Percentiles rank a stretch among this genome's conserved stretches.
These are phyloP conservation scores for Xylariaceae sp. DNA, from an alignment of 2,329 filamentous ascomycete genomes.

Conservation along the genomic window DNA sequence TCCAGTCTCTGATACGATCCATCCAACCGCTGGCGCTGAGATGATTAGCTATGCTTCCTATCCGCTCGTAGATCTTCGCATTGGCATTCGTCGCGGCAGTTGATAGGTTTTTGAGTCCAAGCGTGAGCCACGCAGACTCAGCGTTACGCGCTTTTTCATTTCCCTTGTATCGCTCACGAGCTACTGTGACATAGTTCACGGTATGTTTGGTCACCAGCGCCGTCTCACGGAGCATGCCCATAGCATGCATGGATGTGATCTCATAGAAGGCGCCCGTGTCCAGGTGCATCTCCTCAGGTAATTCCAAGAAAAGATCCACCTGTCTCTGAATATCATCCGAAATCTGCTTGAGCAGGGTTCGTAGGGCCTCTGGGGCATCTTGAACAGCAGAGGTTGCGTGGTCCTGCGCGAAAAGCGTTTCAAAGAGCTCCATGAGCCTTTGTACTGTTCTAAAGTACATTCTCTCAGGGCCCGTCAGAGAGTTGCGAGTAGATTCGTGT, in stretches of 20 bases:
- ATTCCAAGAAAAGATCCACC: constrained; percentile 10
- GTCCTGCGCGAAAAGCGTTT: constrained; percentile 8
- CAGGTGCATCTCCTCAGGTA: constrained; percentile 10
- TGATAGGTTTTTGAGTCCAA: constrained; percentile 29
- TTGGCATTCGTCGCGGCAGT: constrained; percentile 19
- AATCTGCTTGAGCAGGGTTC: constrained; percentile 1
- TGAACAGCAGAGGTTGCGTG: constrained; percentile 2
- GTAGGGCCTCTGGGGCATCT: constrained; percentile 4
- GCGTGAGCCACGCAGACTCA: constrained; percentile 29
- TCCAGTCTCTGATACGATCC: constrained; percentile 32
- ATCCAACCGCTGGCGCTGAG: constrained; percentile 33
- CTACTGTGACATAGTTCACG: constrained; percentile 23
- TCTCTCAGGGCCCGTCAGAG: constrained; percentile 15
- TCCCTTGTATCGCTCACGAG: constrained; percentile 29
- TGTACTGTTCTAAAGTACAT: constrained; percentile 17
- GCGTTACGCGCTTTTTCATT: constrained; percentile 29
- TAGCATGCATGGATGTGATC: constrained; percentile 30
- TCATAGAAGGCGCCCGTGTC: constrained; percentile 21
- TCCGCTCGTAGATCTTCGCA: constrained; percentile 24
- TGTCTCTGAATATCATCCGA: constrained; percentile 12
- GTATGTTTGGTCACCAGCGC: constrained; percentile 29
- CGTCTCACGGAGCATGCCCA: constrained; percentile 34
- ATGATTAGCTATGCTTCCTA: constrained; percentile 28
- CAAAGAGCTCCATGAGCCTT: constrained; percentile 14
- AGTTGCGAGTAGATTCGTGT: background rate